phyloP scores from a whole-genome alignment of 2,329 filamentous ascomycete genomes.

The Pseudogymnoascus sp. region DNA sequence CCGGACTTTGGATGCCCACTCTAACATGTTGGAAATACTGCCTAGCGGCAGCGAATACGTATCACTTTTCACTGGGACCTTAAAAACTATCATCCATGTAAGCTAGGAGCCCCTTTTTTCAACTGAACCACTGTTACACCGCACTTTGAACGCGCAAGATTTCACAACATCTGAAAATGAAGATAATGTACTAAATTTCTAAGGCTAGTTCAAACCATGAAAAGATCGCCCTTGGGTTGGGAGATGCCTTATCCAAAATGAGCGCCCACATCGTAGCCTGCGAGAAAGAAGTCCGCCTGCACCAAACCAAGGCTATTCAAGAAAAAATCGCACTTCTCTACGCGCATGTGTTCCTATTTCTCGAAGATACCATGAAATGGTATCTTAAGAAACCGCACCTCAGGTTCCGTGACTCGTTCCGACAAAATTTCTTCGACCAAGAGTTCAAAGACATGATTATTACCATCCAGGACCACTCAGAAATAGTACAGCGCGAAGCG shows the following conservation, averaged over 20 bases:
- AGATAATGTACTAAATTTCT: neutral
- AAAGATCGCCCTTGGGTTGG: conserved; percentile 18
- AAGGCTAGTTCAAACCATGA: conserved; percentile 21
- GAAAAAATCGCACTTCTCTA: conserved; percentile 19
- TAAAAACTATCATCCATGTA: conserved; percentile 20
- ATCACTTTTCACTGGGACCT: conserved; percentile 20
- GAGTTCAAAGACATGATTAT: conserved; percentile 18
- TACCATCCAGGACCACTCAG: conserved; percentile 17
- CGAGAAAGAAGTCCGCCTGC: conserved; percentile 17
- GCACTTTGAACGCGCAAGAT: neutral
- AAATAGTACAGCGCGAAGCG: conserved; percentile 8
- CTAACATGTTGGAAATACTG: conserved; percentile 18
- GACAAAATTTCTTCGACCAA: conserved; percentile 18
- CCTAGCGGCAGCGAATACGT: conserved; percentile 21
- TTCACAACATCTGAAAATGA: neutral
- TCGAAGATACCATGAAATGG: conserved; percentile 21
- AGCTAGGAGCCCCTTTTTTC: conserved; percentile 11
- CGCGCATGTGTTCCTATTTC: conserved; percentile 23
- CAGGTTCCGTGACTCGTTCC: conserved; percentile 18
- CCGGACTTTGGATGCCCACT: conserved; percentile 17
- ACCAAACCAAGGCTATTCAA: conserved; percentile 18
- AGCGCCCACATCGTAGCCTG: conserved; percentile 19
- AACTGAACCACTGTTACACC: neutral
- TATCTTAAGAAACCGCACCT: conserved; percentile 18
- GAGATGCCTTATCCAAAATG: conserved; percentile 19